Percentiles rank a stretch among this genome's conserved stretches.
Evolutionary conservation across 352 stramenopile genomes (phyloP).

Genomic region (Aphanomyces invadans): DNA sequence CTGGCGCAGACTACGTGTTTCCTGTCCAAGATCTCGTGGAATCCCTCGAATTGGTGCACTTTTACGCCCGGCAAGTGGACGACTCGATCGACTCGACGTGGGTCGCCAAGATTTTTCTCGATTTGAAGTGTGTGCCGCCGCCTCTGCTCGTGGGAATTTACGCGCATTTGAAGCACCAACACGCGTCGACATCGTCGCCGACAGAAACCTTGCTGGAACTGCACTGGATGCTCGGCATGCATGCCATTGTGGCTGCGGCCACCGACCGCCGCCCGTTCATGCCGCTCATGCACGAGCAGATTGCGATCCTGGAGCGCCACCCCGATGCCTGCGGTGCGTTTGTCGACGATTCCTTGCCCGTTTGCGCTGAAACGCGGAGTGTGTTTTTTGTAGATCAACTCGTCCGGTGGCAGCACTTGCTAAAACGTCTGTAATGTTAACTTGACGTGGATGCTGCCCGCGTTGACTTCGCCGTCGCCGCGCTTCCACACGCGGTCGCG

Average conservation of each 20-base stretch:
- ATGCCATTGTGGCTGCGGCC: neutral
- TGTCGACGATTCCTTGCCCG: neutral
- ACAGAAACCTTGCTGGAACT: no score
- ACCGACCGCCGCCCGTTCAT: neutral
- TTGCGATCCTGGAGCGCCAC: neutral
- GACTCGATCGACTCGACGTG: neutral
- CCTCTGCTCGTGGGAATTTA: neutral
- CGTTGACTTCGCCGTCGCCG: conserved; percentile 29
- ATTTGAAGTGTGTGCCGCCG: neutral
- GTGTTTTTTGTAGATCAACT: conserved; percentile 11
- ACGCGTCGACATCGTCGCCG: no score
- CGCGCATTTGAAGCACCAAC: neutral
- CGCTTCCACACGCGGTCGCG: conserved; percentile 39
- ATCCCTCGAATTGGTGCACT: neutral
- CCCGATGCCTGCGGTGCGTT: neutral
- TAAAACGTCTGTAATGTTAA: conserved; percentile 63
- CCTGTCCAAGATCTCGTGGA: conserved; percentile 13
- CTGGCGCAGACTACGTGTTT: conserved; percentile 11
- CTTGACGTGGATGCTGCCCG: conserved; percentile 49
- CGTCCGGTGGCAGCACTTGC: neutral
- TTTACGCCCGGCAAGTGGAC: neutral
- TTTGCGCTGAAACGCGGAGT: no score
- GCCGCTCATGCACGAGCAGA: neutral
- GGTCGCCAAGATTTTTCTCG: conserved; percentile 10
- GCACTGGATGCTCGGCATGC: conserved; percentile 3